Evolutionary conservation across 495 filamentous ascomycete species (phyloP).

Genomic region (Neurospora cerealis): DNA sequence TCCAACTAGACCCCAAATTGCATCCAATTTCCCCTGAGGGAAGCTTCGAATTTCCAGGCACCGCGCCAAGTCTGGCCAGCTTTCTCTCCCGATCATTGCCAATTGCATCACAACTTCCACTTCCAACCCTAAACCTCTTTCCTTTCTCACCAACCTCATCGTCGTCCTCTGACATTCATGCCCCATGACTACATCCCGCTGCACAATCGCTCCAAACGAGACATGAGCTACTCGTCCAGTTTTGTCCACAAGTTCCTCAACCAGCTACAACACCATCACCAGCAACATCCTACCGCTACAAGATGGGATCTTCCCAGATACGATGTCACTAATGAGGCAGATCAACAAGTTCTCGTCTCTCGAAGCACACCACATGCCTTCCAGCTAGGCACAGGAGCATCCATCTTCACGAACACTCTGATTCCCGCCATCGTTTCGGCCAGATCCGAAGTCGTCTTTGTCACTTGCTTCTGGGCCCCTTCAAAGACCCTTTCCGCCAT

Average conservation of each 20-base stretch:
- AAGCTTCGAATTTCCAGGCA: neutral
- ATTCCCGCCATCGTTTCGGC: conserved; percentile 48
- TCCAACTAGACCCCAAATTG: neutral
- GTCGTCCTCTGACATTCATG: neutral
- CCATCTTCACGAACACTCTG: conserved; percentile 40
- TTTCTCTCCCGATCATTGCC: neutral
- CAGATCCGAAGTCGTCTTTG: conserved; percentile 53
- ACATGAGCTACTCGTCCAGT: conserved; percentile 5
- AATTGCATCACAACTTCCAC: neutral
- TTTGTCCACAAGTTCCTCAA: conserved; percentile 16
- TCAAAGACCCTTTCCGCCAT: conserved; percentile 45
- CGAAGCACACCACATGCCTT: conserved; percentile 37
- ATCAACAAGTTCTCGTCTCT: conserved; percentile 31
- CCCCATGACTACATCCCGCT: neutral
- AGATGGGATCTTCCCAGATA: conserved; percentile 8
- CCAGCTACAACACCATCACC: conserved; percentile 3
- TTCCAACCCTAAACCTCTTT: neutral
- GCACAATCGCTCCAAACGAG: neutral
- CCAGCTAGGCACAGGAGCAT: conserved; percentile 46
- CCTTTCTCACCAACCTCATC: neutral
- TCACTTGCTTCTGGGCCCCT: conserved; percentile 68
- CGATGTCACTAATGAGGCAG: conserved; percentile 12
- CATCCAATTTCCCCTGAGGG: neutral
- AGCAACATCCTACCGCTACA: neutral
- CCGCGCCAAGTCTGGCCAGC: neutral